Evolutionary conservation across 1,139 yeast genomes (phyloP).

Genomic region (Meyerozyma elateridarum): DNA sequence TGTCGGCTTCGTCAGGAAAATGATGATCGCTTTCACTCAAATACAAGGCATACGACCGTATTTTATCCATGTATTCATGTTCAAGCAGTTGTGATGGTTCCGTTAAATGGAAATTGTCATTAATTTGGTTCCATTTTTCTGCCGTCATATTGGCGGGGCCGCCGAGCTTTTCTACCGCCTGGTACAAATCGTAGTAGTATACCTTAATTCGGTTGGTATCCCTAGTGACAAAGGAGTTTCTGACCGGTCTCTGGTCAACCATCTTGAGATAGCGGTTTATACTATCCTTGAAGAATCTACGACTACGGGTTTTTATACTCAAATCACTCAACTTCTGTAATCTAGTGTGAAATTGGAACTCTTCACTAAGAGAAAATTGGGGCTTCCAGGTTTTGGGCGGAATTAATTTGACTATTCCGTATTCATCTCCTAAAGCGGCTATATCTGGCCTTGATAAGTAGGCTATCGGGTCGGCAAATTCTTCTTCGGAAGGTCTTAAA

Average conservation of each 20-base stretch:
- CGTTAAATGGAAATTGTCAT: constrained; percentile 21
- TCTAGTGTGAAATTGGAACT: constrained; percentile 61
- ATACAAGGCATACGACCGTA: constrained; percentile 44
- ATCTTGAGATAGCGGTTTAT: constrained; percentile 52
- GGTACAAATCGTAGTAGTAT: constrained; percentile 52
- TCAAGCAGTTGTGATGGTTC: constrained; percentile 18
- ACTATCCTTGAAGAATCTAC: constrained; percentile 58
- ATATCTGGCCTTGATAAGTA: constrained; percentile 52
- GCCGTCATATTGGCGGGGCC: constrained; percentile 19
- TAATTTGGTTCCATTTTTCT: constrained; percentile 31
- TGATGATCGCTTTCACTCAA: constrained; percentile 24
- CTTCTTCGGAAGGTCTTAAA: constrained; percentile 47
- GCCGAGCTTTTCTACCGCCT: constrained; percentile 34
- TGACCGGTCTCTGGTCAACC: constrained; percentile 28
- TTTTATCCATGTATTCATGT: constrained; percentile 27
- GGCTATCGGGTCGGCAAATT: constrained; percentile 58
- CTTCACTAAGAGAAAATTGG: constrained; percentile 46
- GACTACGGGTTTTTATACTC: constrained; percentile 56
- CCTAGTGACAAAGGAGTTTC: constrained; percentile 7
- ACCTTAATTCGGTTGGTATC: constrained; percentile 15
- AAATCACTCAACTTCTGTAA: constrained; percentile 61
- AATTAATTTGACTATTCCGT: constrained; percentile 60
- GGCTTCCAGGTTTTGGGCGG: constrained; percentile 57
- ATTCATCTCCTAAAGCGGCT: constrained; percentile 48
- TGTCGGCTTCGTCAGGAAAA: constrained; percentile 17